A percentile compares a stretch with the other conserved stretches of the same genome.
Evolutionary conservation across 768 basidiomycete genomes (phyloP).

Genomic region (Phylloporus sp.): DNA sequence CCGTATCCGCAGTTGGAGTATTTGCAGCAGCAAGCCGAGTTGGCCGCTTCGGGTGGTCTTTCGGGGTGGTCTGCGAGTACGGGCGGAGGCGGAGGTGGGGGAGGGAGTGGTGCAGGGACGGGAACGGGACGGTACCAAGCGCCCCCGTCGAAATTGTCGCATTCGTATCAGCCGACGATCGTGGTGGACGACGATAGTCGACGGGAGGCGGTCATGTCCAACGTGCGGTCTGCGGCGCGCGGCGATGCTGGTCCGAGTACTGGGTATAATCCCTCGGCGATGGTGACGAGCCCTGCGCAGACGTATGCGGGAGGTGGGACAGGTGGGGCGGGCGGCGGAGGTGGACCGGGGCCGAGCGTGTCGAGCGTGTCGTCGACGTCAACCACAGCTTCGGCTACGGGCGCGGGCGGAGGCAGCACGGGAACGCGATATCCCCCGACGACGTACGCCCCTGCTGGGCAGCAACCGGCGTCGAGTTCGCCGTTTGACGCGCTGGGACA

Average conservation of each 20-base stretch:
- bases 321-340: background rate
- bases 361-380: no score
- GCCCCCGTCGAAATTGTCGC: constrained; percentile 30
- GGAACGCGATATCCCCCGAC: constrained; percentile 53
- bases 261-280: constrained; percentile 43
- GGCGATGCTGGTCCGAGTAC: constrained; percentile 38
- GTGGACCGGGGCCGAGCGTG: background rate
- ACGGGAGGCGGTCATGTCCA: constrained; percentile 77
- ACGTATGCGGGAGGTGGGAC: constrained; percentile 42
- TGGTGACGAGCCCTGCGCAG: constrained; percentile 74
- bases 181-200: constrained; percentile 66
- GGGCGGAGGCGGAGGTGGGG: constrained; percentile 30
- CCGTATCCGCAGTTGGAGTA: constrained; percentile 89
- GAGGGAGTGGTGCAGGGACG: constrained; percentile 6
- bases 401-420: constrained; percentile 1
- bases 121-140: constrained; percentile 46
- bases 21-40: constrained; percentile 89
- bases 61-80: constrained; percentile 51
- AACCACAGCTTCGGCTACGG: background rate
- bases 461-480: constrained; percentile 35
- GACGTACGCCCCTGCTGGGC: constrained; percentile 51
- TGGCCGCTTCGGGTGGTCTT: constrained; percentile 60
- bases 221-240: constrained; percentile 61
- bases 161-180: constrained; percentile 48
- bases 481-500: constrained; percentile 60